Percentiles rank a stretch among this genome's conserved stretches.
phyloP scores from a whole-genome alignment of 75 land plant genomes.

The Adiantum capillusveneris region DNA sequence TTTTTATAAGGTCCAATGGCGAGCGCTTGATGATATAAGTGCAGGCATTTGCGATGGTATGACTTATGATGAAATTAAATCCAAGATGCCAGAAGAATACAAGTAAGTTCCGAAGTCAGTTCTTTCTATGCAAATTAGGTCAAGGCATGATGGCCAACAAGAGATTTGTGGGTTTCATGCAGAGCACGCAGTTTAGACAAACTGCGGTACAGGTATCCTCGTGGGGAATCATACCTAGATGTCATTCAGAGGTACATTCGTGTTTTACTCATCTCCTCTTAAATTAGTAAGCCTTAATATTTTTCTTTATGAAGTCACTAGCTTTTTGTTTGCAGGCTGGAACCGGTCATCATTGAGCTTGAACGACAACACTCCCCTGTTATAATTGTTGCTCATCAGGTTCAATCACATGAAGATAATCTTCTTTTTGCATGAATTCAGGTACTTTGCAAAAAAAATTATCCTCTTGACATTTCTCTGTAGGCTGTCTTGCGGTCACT shows the following conservation, averaged over 20 bases:
- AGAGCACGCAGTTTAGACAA: slow-evolving; percentile 91
- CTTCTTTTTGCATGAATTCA: no score
- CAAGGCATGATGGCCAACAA: no score
- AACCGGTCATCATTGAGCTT: slow-evolving; percentile 97
- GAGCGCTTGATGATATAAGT: slow-evolving; percentile 96
- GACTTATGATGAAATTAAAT: slow-evolving; percentile 94
- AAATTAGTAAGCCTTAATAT: no score
- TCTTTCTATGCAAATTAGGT: background rate
- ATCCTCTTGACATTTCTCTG: background rate
- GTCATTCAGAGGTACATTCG: slow-evolving; percentile 80
- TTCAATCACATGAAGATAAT: no score
- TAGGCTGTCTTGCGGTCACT: slow-evolving; percentile 91
- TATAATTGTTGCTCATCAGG: slow-evolving; percentile 94
- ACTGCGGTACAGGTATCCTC: slow-evolving; percentile 90
- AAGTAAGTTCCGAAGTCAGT: no score
- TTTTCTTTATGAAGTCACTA: no score
- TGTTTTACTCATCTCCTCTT: background rate
- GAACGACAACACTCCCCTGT: slow-evolving; percentile 96
- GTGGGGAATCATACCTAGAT: slow-evolving; percentile 97
- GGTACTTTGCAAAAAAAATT: no score
- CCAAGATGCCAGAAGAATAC: slow-evolving; percentile 95
- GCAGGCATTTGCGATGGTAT: slow-evolving; percentile 98
- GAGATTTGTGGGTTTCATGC: background rate
- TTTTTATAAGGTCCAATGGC: slow-evolving; percentile 86
- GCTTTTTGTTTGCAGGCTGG: slow-evolving; percentile 51